Evolutionary conservation across 1,284 basidiomycete species (phyloP), one percentile per base, ranked within the genome.

Genomic region (Sanguinoderma infundibulare): DNA sequence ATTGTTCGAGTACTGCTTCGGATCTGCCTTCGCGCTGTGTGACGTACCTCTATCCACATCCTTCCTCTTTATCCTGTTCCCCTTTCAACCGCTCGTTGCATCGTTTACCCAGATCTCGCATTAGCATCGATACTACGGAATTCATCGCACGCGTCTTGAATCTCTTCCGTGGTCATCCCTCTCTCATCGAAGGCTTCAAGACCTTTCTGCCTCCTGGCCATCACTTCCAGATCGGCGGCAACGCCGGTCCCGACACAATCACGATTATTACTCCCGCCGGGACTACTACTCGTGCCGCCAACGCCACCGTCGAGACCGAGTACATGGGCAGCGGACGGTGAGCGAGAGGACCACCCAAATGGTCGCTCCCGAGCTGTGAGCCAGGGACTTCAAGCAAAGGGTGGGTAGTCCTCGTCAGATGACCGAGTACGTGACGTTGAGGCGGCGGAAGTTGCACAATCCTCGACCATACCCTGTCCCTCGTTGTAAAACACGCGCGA

Each of bases 161-260:
- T 40, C 87, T 98, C 26, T 98, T 99, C 79, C 87, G 90, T 61
- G 95, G 94, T 1, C 95, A 98, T 73, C 94, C 95, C 0, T 76
- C 82, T 28, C 90, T 99, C 64, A 98, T 99, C 51, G 94, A 98
- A 77, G 96, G 96, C 24, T 99, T 98, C 84, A 98, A 98, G 80
- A 98, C 95, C 1, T 98, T 99, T 77, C 84, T 98, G 9, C 97
- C 97, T 1, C 87, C 89, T 10, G 97, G 96, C 10, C 98, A 98
- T 75, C 89, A 92, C 47, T 98, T 98, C 74, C 95, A 98, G 66
- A 83, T 83, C 20, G 78, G 77, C 30, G 88, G 90, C 68, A 76
- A 79, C 14, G 78, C 80, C 24, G 83, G 87, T 42, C 77, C 82
- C 53, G 85, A 86, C 52, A 79, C 86, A 69, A 93, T 95, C 76